Percentiles rank a stretch among this genome's conserved stretches.
These are phyloP conservation scores for Phyllosticta citrichinensis DNA, from an alignment of 2,329 filamentous ascomycete species.

Conservation along the genomic window DNA sequence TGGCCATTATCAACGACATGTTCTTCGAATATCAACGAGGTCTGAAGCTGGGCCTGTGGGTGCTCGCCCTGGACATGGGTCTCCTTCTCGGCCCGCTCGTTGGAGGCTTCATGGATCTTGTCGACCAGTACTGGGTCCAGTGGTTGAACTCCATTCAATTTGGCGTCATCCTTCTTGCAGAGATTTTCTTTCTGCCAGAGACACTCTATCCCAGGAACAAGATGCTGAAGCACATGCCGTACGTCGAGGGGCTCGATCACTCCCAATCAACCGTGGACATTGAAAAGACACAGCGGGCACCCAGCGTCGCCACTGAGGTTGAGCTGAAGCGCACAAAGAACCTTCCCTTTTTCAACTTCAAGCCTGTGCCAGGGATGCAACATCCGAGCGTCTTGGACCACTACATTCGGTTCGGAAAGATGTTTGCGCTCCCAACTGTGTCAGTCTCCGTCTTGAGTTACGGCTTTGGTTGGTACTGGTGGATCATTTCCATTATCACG, in stretches of 20 bases:
- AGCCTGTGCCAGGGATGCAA: constrained; percentile 40
- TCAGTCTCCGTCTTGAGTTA: constrained; percentile 39
- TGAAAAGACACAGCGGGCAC: constrained; percentile 16
- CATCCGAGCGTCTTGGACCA: constrained; percentile 42
- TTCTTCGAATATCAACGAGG: constrained; percentile 49
- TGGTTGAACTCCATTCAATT: constrained; percentile 48
- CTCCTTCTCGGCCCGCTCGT: constrained; percentile 41
- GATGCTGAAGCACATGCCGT: constrained; percentile 35
- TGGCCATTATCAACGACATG: constrained; percentile 45
- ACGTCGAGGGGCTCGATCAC: constrained; percentile 13
- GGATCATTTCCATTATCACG: constrained; percentile 44
- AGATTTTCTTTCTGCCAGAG: constrained; percentile 44
- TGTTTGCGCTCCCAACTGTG: constrained; percentile 39
- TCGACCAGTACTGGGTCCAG: constrained; percentile 42
- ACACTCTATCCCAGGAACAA: constrained; percentile 45
- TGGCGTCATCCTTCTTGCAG: constrained; percentile 36
- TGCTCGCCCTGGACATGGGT: constrained; percentile 45
- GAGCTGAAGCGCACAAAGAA: constrained; percentile 30
- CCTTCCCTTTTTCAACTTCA: constrained; percentile 37
- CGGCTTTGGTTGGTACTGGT: constrained; percentile 49
- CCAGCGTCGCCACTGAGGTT: constrained; percentile 11
- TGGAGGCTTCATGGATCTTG: constrained; percentile 42
- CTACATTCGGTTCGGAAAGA: constrained; percentile 35
- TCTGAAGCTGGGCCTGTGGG: constrained; percentile 47
- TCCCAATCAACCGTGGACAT: constrained; percentile 2